These are phyloP conservation scores for Brettanomyces bruxellensis DNA, from an alignment of 805 yeast species.

Conservation along the genomic window DNA sequence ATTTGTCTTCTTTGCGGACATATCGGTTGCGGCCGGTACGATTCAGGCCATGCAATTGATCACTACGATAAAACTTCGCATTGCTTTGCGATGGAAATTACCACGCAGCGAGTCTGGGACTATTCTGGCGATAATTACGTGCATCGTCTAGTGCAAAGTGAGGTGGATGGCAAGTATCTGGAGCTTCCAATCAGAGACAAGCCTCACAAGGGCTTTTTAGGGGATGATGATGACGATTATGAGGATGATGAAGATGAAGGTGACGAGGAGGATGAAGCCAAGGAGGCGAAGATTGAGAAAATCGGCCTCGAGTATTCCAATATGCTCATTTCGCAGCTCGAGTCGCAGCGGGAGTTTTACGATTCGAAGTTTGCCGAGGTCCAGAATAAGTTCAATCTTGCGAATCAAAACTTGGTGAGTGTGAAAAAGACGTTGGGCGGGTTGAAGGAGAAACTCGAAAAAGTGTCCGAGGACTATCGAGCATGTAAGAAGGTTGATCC, in stretches of 20 bases:
- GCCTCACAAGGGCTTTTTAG: slow-evolving; percentile 3
- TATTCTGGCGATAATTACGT: slow-evolving; percentile 88
- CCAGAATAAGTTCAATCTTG: slow-evolving; percentile 9
- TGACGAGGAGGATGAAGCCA: slow-evolving; percentile 5
- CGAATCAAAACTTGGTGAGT: slow-evolving; percentile 17
- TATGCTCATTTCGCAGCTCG: slow-evolving; percentile 68
- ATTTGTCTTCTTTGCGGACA: slow-evolving; percentile 85
- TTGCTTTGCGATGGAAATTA: slow-evolving; percentile 84
- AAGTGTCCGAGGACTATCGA: slow-evolving; percentile 3
- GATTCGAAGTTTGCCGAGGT: slow-evolving; percentile 41
- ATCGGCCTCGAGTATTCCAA: slow-evolving; percentile 74
- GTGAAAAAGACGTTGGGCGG: slow-evolving; percentile 19
- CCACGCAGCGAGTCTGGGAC: slow-evolving; percentile 88
- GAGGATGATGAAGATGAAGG: neutral
- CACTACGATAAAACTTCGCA: slow-evolving; percentile 75
- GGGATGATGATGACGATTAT: neutral
- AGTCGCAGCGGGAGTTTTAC: slow-evolving; percentile 78
- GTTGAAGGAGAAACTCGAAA: neutral
- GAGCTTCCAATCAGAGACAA: slow-evolving; percentile 45
- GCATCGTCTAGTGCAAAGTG: slow-evolving; percentile 76
- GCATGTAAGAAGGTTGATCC: slow-evolving; percentile 10
- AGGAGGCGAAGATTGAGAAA: slow-evolving; percentile 40
- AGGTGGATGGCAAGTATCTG: slow-evolving; percentile 81
- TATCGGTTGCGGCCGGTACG: slow-evolving; percentile 87
- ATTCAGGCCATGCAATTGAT: slow-evolving; percentile 74